A percentile compares a stretch with the other conserved stretches of the same genome.
These are phyloP conservation scores for Fusarium succisae DNA, from an alignment of 2,329 filamentous ascomycete genomes.

Conservation along the genomic window DNA sequence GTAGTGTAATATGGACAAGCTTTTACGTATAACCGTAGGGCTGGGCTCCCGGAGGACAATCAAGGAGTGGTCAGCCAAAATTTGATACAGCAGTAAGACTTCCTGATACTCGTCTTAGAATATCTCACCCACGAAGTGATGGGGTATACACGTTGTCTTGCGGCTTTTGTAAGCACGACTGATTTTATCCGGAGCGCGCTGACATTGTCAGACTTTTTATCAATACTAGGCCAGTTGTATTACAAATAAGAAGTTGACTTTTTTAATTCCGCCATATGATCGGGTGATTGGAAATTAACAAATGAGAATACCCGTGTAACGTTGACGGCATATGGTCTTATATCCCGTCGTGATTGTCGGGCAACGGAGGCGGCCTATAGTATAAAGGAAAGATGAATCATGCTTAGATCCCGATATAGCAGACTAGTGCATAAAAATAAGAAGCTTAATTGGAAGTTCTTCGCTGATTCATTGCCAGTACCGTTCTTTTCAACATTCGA, in stretches of 20 bases:
- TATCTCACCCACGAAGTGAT: background rate
- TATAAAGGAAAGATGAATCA: fast-evolving
- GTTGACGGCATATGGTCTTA: fast-evolving
- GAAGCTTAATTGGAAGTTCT: fast-evolving
- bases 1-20: too few species aligned
- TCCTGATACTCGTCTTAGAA: too few species aligned
- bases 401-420: fast-evolving
- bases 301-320: fast-evolving
- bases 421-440: fast-evolving
- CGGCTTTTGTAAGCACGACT: background rate
- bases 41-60: fast-evolving
- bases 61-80: background rate
- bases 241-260: fast-evolving
- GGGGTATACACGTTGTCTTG: fast-evolving
- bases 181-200: background rate
- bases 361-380: fast-evolving
- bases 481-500: fast-evolving
- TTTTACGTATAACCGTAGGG: background rate
- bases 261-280: background rate
- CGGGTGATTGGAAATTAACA: background rate
- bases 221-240: background rate
- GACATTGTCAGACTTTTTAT: background rate
- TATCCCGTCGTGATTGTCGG: fast-evolving
- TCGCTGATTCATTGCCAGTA: fast-evolving
- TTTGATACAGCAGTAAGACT: background rate